Percentiles rank a stretch among this genome's conserved stretches.
Conservation (phyloP, 1,139 yeast genomes). For the Geotrichum europaeum region DNA sequence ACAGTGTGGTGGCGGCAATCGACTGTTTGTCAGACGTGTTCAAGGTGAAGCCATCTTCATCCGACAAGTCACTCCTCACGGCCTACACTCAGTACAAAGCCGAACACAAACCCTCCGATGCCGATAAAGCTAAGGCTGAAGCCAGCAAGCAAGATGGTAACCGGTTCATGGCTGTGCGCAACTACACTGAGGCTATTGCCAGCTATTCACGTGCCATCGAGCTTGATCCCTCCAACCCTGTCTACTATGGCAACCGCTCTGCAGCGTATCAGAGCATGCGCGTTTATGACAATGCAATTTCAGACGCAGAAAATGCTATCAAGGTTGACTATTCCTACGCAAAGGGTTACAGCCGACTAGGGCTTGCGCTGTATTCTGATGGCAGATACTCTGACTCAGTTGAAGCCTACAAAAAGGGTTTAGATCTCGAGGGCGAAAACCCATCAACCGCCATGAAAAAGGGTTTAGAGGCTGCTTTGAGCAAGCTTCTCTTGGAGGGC, state of each 20-base stretch:
- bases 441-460: conserved; percentile 87
- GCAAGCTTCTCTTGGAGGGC: conserved; percentile 72
- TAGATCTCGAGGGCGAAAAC: conserved; percentile 76
- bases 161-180: conserved; percentile 76
- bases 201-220: conserved; percentile 79
- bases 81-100: conserved; percentile 29
- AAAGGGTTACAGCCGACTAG: conserved; percentile 91
- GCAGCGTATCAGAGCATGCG: conserved; percentile 85
- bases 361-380: conserved; percentile 83
- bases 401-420: conserved; percentile 83
- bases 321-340: conserved; percentile 72
- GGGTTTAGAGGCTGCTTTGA: conserved; percentile 89
- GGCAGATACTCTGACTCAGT: conserved; percentile 85
- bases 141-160: conserved; percentile 80
- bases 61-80: conserved; percentile 39
- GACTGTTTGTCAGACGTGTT: conserved; percentile 90
- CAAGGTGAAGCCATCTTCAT: conserved; percentile 44
- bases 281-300: conserved; percentile 68
- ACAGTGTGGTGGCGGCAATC: conserved; percentile 88
- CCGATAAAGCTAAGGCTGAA: conserved; percentile 66
- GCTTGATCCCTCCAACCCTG: conserved; percentile 66
- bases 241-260: conserved; percentile 88
- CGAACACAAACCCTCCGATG: conserved; percentile 22
- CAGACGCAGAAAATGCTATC: conserved; percentile 79
- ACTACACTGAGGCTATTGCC: conserved; percentile 64